These are phyloP conservation scores for Diaporthe humulicola DNA, from an alignment of 2,329 filamentous ascomycete species.

Conservation along the genomic window DNA sequence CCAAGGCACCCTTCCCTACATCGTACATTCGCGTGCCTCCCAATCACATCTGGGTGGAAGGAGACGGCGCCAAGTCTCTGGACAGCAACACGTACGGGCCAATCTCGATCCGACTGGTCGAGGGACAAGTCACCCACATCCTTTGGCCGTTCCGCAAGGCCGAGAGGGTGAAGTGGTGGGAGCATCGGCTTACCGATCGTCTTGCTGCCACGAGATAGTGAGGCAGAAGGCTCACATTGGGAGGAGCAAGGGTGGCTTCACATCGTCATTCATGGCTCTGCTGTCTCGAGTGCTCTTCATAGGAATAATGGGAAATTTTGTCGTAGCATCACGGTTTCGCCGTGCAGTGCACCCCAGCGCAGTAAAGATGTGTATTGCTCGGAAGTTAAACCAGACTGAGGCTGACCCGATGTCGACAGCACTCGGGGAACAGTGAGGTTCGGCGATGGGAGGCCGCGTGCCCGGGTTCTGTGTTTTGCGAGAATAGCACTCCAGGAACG, in stretches of 20 bases:
- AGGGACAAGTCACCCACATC: constrained; percentile 80
- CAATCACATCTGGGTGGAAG: constrained; percentile 95
- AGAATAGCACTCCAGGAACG: neutral
- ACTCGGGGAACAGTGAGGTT: neutral
- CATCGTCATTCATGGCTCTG: neutral
- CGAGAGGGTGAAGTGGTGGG: constrained; percentile 70
- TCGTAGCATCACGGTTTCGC: neutral
- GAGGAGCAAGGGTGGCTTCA: neutral
- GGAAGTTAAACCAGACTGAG: neutral
- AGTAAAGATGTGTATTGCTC: neutral
- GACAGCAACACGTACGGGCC: constrained; percentile 96
- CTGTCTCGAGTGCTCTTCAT: neutral
- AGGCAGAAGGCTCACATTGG: neutral
- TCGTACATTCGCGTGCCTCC: constrained; percentile 75
- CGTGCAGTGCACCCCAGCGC: neutral
- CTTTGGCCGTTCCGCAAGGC: constrained; percentile 76
- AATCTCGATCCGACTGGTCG: constrained; percentile 80
- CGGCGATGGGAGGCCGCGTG: neutral
- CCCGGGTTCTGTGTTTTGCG: neutral
- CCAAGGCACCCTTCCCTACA: constrained; percentile 71
- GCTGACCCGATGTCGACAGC: neutral
- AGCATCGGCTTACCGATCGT: constrained; percentile 52
- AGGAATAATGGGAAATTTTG: neutral
- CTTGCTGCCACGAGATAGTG: constrained; percentile 28
- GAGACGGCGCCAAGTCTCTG: constrained; percentile 79